phyloP scores from a whole-genome alignment of 2,329 filamentous ascomycete species.

The Paracoccidioides brasiliensis region DNA sequence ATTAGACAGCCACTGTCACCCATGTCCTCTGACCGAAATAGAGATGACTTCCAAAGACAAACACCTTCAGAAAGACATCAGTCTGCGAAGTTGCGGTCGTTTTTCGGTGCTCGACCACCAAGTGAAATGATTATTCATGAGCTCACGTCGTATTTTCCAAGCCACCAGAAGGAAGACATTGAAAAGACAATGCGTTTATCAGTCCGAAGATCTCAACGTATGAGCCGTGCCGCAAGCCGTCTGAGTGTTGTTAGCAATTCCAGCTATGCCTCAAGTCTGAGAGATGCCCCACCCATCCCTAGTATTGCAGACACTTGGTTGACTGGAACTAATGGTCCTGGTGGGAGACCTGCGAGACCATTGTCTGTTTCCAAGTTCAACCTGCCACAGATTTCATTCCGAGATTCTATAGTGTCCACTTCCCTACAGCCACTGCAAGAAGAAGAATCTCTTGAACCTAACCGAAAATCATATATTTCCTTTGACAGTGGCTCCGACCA shows the following conservation, averaged over 20 bases:
- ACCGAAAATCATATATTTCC: conserved; percentile 92
- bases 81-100: conserved; percentile 39
- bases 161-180: conserved; percentile 86
- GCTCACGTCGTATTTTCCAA: conserved; percentile 91
- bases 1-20: conserved; percentile 82
- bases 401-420: conserved; percentile 80
- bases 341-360: conserved; percentile 40
- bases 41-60: conserved; percentile 35
- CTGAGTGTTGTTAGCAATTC: conserved; percentile 88
- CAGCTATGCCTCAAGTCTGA: conserved; percentile 82
- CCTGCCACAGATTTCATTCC: conserved; percentile 50
- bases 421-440: conserved; percentile 83
- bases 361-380: conserved; percentile 48
- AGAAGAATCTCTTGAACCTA: conserved; percentile 80
- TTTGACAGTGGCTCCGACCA: conserved; percentile 47
- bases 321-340: conserved; percentile 35
- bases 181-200: conserved; percentile 91
- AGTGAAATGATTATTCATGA: conserved; percentile 97
- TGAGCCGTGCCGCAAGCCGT: conserved; percentile 86
- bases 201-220: conserved; percentile 73
- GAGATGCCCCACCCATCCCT: conserved; percentile 86
- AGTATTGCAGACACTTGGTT: conserved; percentile 94
- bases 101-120: conserved; percentile 82
- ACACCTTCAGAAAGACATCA: conserved; percentile 21
- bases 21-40: conserved; percentile 31